These are phyloP conservation scores for Vickermania ingenoplastis DNA, from an alignment of 208 protist genomes.

Conservation along the genomic window DNA sequence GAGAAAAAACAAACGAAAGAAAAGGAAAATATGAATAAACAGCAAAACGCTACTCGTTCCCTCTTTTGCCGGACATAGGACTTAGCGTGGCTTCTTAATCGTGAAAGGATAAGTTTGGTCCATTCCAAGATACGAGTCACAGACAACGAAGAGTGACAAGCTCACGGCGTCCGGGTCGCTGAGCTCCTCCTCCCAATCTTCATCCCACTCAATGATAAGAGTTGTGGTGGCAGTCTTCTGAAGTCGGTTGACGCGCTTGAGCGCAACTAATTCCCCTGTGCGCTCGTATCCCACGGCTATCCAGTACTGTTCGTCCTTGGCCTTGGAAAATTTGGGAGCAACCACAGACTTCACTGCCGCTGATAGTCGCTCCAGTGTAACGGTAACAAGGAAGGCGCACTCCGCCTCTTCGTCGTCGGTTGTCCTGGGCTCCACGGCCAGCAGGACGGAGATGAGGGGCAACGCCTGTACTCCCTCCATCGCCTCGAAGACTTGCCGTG, in stretches of 20 bases:
- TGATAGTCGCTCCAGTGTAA: constrained; percentile 63
- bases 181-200: constrained; percentile 50
- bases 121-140: constrained; percentile 88
- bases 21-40: too few relatives aligned
- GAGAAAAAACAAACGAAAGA: too few relatives aligned
- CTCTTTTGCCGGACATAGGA: too few relatives aligned
- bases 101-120: constrained; percentile 82
- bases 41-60: too few relatives aligned
- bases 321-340: constrained; percentile 82
- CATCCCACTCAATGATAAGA: constrained; percentile 83
- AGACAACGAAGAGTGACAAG: constrained; percentile 78
- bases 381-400: constrained; percentile 32
- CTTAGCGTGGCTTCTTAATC: too few relatives aligned
- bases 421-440: constrained; percentile 18
- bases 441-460: constrained; percentile 65
- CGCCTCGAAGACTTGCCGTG: constrained; percentile 43
- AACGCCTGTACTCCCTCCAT: constrained; percentile 67
- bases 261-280: constrained; percentile 85
- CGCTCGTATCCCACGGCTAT: constrained; percentile 70
- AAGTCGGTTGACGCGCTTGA: constrained; percentile 86
- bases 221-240: constrained; percentile 29
- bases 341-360: constrained; percentile 39
- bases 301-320: constrained; percentile 91
- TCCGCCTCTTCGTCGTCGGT: constrained; percentile 21
- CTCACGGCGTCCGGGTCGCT: constrained; percentile 20